Percentiles rank a stretch among this genome's conserved stretches.
Evolutionary conservation across 441 rosid genomes (phyloP).

Genomic region (Bruguiera hainesii): DNA sequence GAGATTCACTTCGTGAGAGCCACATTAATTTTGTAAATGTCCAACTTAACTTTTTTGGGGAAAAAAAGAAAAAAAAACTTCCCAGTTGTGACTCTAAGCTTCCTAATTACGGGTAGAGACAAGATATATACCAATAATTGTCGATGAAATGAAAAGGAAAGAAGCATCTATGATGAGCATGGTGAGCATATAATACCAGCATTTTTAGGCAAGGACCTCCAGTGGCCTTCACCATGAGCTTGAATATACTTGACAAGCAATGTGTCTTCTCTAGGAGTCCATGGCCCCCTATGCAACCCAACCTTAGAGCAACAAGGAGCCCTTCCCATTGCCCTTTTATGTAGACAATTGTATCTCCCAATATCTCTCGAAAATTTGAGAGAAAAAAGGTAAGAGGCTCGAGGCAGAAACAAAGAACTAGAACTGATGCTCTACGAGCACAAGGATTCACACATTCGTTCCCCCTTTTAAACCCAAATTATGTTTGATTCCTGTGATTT

Average conservation of each 20-base stretch:
- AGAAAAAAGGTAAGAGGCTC: no score
- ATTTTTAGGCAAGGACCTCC: constrained; percentile 61
- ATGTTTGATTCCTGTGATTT: background rate
- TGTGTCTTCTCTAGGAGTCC: constrained; percentile 63
- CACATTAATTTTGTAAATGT: no score
- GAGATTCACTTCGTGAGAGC: no score
- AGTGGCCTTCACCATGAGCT: constrained; percentile 64
- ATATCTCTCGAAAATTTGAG: no score
- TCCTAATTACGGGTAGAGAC: no score
- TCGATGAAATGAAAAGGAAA: background rate
- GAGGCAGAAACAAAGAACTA: background rate
- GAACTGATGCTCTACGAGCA: background rate
- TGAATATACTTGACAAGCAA: constrained; percentile 51
- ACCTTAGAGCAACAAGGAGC: constrained; percentile 70
- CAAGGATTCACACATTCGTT: background rate
- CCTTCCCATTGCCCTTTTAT: constrained; percentile 45
- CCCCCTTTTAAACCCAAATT: background rate
- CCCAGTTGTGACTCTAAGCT: no score
- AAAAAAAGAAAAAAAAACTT: no score
- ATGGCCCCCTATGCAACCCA: constrained; percentile 63
- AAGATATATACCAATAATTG: background rate
- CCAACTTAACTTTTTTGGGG: no score
- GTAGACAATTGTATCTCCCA: no score
- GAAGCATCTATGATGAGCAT: background rate
- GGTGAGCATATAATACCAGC: constrained; percentile 38